Conservation (phyloP, 306 rosid species). For the Dalbergia cochinchinensis region DNA sequence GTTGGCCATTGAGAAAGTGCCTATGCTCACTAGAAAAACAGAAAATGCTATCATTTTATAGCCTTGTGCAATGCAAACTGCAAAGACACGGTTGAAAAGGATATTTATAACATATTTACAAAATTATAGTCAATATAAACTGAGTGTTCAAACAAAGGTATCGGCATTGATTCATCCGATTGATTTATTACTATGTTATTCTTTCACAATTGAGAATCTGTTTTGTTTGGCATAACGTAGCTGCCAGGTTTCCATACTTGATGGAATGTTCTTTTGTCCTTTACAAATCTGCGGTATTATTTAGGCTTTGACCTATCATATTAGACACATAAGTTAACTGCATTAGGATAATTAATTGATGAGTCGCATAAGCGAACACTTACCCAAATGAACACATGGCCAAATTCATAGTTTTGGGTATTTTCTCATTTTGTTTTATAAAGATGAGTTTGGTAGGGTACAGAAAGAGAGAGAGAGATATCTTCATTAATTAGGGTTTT, state of each 20-base stretch:
- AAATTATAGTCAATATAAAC: background rate
- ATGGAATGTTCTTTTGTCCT: slow-evolving; percentile 5
- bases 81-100: background rate
- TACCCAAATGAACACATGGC: background rate
- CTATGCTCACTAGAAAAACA: background rate
- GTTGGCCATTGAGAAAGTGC: slow-evolving; percentile 35
- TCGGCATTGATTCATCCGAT: background rate
- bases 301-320: background rate
- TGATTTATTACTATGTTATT: background rate
- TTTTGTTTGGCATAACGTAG: slow-evolving; percentile 18
- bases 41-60: background rate
- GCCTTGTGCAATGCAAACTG: background rate
- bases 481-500: no score
- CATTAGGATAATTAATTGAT: background rate
- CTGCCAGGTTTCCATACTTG: slow-evolving; percentile 5
- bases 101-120: background rate
- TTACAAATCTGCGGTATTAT: background rate
- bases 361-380: background rate
- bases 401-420: no score
- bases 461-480: no score
- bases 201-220: background rate
- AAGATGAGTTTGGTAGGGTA: no score
- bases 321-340: background rate
- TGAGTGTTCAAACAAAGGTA: slow-evolving; percentile 15
- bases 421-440: no score